Conservation (phyloP, 768 basidiomycete species). For the Tulasnella sp. region DNA sequence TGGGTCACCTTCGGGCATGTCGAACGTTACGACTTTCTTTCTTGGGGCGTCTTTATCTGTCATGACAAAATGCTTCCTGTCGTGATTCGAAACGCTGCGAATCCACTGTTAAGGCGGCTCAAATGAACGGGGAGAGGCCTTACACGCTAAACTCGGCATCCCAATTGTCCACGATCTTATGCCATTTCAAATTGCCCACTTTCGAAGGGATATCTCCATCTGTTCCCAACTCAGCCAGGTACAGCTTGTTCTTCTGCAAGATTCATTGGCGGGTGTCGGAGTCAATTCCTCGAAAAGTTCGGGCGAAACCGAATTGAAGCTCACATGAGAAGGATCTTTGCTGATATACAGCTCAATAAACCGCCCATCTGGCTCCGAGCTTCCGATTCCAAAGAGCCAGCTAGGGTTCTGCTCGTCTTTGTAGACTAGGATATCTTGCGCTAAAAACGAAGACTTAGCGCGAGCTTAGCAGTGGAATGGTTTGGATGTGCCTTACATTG, state of each 20-base stretch:
- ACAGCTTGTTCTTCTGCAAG: conserved; percentile 65
- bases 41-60: conserved; percentile 62
- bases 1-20: conserved; percentile 36
- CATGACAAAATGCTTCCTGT: conserved; percentile 50
- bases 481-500: conserved; percentile 43
- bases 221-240: conserved; percentile 59
- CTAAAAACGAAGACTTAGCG: conserved; percentile 34
- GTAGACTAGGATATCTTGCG: conserved; percentile 59
- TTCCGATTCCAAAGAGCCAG: conserved; percentile 51
- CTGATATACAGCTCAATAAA: conserved; percentile 50
- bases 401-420: conserved; percentile 56
- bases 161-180: conserved; percentile 61
- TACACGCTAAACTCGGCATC: conserved; percentile 59
- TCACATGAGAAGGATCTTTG: conserved; percentile 49
- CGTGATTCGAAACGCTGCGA: conserved; percentile 56
- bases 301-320: too few relatives aligned
- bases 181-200: conserved; percentile 52
- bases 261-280: neutral
- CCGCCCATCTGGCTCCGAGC: conserved; percentile 55
- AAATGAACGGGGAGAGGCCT: conserved; percentile 25
- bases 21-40: conserved; percentile 57
- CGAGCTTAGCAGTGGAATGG: too few relatives aligned
- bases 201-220: conserved; percentile 44
- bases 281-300: neutral
- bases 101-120: neutral